phyloP scores from a whole-genome alignment of 202 grass and related monocot species.

The Zizania palustris region DNA sequence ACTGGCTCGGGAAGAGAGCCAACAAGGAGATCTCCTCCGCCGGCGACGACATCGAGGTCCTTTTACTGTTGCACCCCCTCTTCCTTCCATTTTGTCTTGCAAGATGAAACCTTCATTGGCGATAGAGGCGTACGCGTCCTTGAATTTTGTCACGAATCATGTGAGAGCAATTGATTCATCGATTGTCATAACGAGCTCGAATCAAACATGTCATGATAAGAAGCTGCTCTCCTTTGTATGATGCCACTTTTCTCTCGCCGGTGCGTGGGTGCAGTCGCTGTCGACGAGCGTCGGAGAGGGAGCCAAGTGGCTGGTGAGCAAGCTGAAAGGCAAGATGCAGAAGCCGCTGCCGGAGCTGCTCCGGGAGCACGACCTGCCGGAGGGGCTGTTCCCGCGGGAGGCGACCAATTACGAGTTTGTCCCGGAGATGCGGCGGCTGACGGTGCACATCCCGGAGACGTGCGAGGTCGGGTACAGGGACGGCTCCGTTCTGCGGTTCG shows the following conservation, averaged over 20 bases:
- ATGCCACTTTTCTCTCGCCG: not conserved
- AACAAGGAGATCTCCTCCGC: slow-evolving; percentile 83
- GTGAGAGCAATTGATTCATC: no score
- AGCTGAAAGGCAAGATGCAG: slow-evolving; percentile 95
- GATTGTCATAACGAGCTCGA: no score
- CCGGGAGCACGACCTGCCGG: slow-evolving; percentile 74
- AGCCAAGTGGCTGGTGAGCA: slow-evolving; percentile 95
- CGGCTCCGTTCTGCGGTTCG: slow-evolving; percentile 80
- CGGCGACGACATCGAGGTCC: slow-evolving; percentile 74
- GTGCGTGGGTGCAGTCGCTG: slow-evolving; percentile 57
- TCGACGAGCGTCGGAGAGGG: slow-evolving; percentile 76
- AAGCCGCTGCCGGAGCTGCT: slow-evolving; percentile 82
- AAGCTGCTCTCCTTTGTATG: no score
- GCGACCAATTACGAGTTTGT: slow-evolving; percentile 86
- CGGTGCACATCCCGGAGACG: slow-evolving; percentile 69
- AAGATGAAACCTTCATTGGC: no score
- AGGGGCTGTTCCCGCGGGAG: slow-evolving; percentile 78
- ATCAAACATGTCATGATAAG: no score
- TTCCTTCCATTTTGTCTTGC: not conserved
- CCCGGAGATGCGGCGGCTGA: slow-evolving; percentile 68
- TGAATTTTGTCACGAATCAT: no score
- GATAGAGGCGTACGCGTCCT: no score
- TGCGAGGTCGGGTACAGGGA: slow-evolving; percentile 93
- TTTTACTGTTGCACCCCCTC: not conserved
- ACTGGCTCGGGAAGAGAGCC: slow-evolving; percentile 65